Conservation (phyloP, 73 alveolate genomes). For the Effrenium voratum region DNA sequence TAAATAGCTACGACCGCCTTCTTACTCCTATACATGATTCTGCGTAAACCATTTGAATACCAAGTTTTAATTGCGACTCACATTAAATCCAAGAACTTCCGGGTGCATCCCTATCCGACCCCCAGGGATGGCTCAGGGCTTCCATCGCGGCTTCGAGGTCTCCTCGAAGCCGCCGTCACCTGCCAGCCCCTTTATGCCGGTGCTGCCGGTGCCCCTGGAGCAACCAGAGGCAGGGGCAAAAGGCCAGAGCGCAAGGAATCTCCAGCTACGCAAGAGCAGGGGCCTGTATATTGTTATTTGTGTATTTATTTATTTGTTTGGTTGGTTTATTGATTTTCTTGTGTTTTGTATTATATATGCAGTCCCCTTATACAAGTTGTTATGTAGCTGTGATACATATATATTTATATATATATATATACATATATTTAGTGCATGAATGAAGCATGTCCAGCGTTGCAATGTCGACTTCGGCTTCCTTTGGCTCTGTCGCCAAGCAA, state of each 20-base stretch:
- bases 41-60: no score
- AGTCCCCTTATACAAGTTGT: background rate
- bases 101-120: no score
- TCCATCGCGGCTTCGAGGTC: background rate
- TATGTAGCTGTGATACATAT: background rate
- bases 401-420: no score
- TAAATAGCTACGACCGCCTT: no score
- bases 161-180: slow-evolving; percentile 39
- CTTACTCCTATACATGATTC: no score
- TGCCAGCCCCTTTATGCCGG: background rate
- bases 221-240: background rate
- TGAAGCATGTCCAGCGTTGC: background rate
- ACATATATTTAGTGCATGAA: background rate
- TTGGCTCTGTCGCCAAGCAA: slow-evolving; percentile 1
- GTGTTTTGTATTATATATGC: background rate
- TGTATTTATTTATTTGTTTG: background rate
- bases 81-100: no score
- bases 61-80: no score
- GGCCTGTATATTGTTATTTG: background rate
- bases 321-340: background rate
- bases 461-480: background rate
- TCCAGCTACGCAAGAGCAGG: background rate
- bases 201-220: background rate
- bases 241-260: background rate
- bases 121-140: no score